phyloP scores from a whole-genome alignment of 129 eudicot species.

The Chrysanthemum lavandulifolium region DNA sequence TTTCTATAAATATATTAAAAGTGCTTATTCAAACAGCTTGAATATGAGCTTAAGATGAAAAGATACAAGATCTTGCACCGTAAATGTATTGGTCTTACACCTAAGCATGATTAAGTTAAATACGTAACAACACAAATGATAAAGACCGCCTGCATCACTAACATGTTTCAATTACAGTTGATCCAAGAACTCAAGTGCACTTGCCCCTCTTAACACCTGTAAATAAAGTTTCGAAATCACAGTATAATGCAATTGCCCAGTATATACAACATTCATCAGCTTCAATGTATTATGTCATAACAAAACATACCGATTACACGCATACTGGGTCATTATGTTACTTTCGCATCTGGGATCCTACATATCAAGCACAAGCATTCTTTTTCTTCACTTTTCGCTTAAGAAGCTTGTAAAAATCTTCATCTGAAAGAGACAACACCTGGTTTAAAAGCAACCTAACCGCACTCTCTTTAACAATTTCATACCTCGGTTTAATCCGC shows the following conservation, averaged over 20 bases:
- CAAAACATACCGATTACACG: slow-evolving; percentile 15
- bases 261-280: slow-evolving; percentile 35
- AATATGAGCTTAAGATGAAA: no score
- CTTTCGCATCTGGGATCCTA: slow-evolving; percentile 14
- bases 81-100: no score
- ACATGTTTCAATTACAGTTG: slow-evolving; percentile 7
- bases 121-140: background rate
- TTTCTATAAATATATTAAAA: no score
- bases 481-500: slow-evolving; percentile 78
- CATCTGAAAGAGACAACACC: slow-evolving; percentile 67
- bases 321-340: slow-evolving; percentile 36
- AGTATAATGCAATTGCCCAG: slow-evolving; percentile 26
- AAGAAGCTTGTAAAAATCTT: slow-evolving; percentile 52
- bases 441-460: slow-evolving; percentile 74
- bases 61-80: no score
- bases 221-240: slow-evolving; percentile 16
- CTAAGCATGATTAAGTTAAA: background rate
- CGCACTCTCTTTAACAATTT: slow-evolving; percentile 52
- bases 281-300: slow-evolving; percentile 14
- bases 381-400: slow-evolving; percentile 63
- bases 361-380: slow-evolving; percentile 40
- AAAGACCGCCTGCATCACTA: background rate
- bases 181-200: background rate
- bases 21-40: no score
- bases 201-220: background rate